Evolutionary conservation across 148 eudicot genomes (phyloP).

Genomic region (Spergularia marina): DNA sequence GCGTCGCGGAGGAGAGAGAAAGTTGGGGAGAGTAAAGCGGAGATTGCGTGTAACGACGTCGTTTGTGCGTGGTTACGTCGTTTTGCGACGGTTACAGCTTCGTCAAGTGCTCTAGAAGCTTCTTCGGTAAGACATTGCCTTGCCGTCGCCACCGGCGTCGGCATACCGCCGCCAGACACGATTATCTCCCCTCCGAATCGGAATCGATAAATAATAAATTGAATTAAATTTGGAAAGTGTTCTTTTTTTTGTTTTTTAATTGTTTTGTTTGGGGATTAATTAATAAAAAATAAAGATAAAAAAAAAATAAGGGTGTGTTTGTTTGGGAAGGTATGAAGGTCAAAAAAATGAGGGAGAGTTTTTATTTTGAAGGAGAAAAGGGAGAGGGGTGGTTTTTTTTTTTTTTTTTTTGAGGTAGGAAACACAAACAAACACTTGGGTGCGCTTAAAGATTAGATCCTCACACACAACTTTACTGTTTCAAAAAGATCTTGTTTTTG

Average conservation of each 20-base stretch:
- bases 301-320: not conserved
- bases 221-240: not conserved
- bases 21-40: constrained; percentile 65
- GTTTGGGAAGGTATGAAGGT: not conserved
- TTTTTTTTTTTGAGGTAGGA: not conserved
- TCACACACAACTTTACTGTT: not conserved
- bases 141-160: constrained; percentile 83
- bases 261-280: not conserved
- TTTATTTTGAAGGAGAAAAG: not conserved
- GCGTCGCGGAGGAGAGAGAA: constrained; percentile 68
- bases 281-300: not conserved
- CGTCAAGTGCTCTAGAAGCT: constrained; percentile 68
- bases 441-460: constrained; percentile 4
- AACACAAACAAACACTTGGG: not conserved
- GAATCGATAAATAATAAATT: not conserved
- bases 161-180: constrained; percentile 55
- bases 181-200: not conserved
- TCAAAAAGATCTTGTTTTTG: not conserved
- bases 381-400: not conserved
- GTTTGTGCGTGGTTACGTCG: constrained; percentile 86
- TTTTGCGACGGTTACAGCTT: constrained; percentile 78
- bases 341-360: not conserved
- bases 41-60: constrained; percentile 81
- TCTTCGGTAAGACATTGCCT: constrained; percentile 84
- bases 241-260: not conserved